Conservation (phyloP, 352 stramenopile genomes). For the Phytophthora meadii region DNA sequence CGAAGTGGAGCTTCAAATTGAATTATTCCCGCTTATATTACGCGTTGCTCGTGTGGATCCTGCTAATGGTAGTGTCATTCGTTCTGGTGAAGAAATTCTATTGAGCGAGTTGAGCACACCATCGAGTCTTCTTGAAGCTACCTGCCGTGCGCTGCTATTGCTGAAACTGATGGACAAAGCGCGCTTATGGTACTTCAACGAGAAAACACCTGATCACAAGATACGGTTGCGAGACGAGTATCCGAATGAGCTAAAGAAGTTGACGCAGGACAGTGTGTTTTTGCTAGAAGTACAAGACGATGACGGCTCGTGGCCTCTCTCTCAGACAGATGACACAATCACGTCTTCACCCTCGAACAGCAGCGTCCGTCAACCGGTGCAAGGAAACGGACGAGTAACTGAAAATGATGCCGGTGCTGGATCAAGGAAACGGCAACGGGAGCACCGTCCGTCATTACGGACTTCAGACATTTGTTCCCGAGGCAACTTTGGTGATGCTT, state of each 20-base stretch:
- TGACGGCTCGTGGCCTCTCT: constrained; percentile 87
- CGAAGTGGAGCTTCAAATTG: constrained; percentile 54
- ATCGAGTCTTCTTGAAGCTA: constrained; percentile 68
- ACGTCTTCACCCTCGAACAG: constrained; percentile 43
- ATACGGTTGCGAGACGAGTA: constrained; percentile 60
- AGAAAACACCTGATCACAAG: constrained; percentile 72
- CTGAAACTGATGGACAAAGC: constrained; percentile 77
- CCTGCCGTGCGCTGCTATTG: constrained; percentile 75
- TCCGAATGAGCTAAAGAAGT: constrained; percentile 55
- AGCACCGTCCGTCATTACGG: constrained; percentile 54
- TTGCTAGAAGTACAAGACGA: constrained; percentile 86
- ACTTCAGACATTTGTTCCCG: constrained; percentile 82
- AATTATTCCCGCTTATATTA: constrained; percentile 84
- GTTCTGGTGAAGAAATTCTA: constrained; percentile 83
- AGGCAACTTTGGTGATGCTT: constrained; percentile 66
- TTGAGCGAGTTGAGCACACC: constrained; percentile 71
- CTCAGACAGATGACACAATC: constrained; percentile 58
- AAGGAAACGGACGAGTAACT: constrained; percentile 22
- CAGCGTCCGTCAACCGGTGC: constrained; percentile 18
- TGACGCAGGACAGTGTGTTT: constrained; percentile 83
- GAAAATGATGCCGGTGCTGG: constrained; percentile 34
- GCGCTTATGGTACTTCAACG: constrained; percentile 86
- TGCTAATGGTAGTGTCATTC: constrained; percentile 69
- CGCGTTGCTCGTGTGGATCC: constrained; percentile 79
- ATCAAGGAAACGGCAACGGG: constrained; percentile 48